A percentile compares a stretch with the other conserved stretches of the same genome.
Conservation (phyloP, 2,329 filamentous ascomycete species). For the Seiridium unicorne region DNA sequence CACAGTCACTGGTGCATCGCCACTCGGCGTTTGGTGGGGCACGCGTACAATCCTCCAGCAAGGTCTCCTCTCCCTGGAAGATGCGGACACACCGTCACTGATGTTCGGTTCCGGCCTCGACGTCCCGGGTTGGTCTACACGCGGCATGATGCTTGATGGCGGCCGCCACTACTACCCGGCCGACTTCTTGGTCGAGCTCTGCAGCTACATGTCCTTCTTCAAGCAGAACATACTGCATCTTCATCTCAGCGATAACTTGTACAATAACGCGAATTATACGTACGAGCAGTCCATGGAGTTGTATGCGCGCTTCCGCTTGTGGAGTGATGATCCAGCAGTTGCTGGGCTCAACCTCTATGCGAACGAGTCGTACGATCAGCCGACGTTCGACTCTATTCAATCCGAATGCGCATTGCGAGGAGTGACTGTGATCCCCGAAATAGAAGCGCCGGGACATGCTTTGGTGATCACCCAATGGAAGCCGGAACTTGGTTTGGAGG, state of each 20-base stretch:
- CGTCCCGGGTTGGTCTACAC: conserved; percentile 46
- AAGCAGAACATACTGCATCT: conserved; percentile 60
- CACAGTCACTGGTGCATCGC: conserved; percentile 48
- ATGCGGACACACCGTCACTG: conserved; percentile 31
- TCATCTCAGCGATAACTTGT: conserved; percentile 57
- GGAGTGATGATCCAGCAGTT: conserved; percentile 45
- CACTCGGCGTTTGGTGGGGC: conserved; percentile 57
- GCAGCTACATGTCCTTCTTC: conserved; percentile 59
- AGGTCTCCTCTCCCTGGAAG: conserved; percentile 30
- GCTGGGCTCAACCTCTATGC: conserved; percentile 45
- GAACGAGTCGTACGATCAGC: conserved; percentile 54
- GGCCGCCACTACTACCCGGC: conserved; percentile 56
- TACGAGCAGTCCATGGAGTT: conserved; percentile 45
- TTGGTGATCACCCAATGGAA: conserved; percentile 59
- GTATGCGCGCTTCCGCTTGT: conserved; percentile 54
- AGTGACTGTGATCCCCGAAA: conserved; percentile 58
- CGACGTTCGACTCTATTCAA: conserved; percentile 52
- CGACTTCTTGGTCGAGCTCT: conserved; percentile 54
- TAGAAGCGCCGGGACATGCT: conserved; percentile 58
- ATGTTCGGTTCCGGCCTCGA: conserved; percentile 43
- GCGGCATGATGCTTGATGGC: conserved; percentile 49
- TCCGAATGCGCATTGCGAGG: conserved; percentile 50
- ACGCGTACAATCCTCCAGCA: conserved; percentile 55
- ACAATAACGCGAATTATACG: conserved; percentile 47
- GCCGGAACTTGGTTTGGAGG: conserved; percentile 47